Conservation (phyloP, 2,329 filamentous ascomycete species). For the Pseudocercospora pini-densiflorae region DNA sequence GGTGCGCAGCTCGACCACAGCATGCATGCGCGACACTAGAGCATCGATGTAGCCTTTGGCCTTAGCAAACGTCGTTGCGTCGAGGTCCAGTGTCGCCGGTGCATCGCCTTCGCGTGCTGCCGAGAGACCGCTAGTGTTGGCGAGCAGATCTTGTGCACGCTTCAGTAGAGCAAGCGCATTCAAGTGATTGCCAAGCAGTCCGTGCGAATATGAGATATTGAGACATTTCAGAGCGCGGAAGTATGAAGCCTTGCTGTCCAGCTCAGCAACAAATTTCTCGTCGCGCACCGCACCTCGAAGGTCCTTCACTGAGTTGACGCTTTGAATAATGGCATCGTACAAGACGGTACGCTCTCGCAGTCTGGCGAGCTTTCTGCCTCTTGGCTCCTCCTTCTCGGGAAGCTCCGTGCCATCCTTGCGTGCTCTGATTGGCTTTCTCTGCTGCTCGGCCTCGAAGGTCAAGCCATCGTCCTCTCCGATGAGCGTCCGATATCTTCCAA, state of each 20-base stretch:
- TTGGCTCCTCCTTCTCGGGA: conserved; percentile 64
- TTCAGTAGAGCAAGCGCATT: conserved; percentile 87
- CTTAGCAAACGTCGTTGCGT: conserved; percentile 59
- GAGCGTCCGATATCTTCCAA: conserved; percentile 88
- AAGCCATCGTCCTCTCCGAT: conserved; percentile 83
- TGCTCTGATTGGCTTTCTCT: conserved; percentile 58
- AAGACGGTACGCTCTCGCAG: conserved; percentile 86
- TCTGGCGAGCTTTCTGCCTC: conserved; percentile 75
- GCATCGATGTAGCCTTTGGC: conserved; percentile 68
- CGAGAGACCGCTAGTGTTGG: conserved; percentile 33
- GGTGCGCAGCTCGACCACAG: conserved; percentile 80
- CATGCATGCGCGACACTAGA: conserved; percentile 79
- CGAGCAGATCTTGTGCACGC: conserved; percentile 68
- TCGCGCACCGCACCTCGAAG: conserved; percentile 90
- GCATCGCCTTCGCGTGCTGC: conserved; percentile 36
- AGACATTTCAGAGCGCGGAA: conserved; percentile 90
- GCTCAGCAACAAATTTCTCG: conserved; percentile 71
- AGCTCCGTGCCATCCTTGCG: conserved; percentile 55
- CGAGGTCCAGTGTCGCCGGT: conserved; percentile 72
- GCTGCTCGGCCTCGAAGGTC: conserved; percentile 56
- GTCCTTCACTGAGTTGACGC: conserved; percentile 86
- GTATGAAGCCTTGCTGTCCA: conserved; percentile 79
- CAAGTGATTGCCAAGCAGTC: conserved; percentile 69
- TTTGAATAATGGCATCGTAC: conserved; percentile 90
- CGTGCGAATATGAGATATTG: conserved; percentile 83